Percentiles rank a stretch among this genome's conserved stretches.
phyloP scores from a whole-genome alignment of 2,329 filamentous ascomycete genomes.

The Aspergillus uvarum region DNA sequence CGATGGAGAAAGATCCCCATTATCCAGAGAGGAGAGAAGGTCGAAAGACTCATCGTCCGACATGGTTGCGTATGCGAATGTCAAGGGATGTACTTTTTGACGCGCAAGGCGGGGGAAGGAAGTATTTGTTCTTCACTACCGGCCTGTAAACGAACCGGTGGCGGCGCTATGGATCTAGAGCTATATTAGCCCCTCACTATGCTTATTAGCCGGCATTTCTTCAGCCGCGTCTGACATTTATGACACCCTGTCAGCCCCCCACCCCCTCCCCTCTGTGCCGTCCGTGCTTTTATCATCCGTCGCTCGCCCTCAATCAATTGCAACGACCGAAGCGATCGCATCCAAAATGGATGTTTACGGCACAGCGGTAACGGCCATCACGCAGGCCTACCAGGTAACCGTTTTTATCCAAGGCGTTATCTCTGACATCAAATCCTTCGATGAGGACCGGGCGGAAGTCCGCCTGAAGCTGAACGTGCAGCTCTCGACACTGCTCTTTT shows the following conservation, averaged over 20 bases:
- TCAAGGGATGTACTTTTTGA: neutral
- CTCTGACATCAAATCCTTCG: conserved; percentile 28
- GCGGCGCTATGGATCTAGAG: neutral
- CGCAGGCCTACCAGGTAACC: conserved; percentile 28
- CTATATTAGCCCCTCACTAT: neutral
- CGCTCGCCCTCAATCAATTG: neutral
- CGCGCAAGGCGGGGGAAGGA: too few relatives aligned
- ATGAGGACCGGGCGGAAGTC: conserved; percentile 27
- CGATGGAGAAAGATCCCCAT: neutral
- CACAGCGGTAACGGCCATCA: conserved; percentile 28
- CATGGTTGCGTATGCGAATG: neutral
- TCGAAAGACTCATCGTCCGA: neutral
- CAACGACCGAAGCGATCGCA: neutral
- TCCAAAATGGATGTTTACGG: conserved; percentile 29
- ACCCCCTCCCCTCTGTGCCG: neutral
- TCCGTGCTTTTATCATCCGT: neutral
- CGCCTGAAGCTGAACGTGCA: conserved; percentile 27
- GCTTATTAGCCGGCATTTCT: conserved; percentile 5
- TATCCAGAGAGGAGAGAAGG: neutral
- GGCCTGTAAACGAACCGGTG: neutral
- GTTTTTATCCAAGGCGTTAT: conserved; percentile 33
- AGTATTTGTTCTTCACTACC: neutral
- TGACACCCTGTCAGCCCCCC: neutral
- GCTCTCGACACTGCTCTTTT: conserved; percentile 26
- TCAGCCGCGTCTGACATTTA: neutral